phyloP scores from a whole-genome alignment of 345 rosid species.

The Turritis glabra region DNA sequence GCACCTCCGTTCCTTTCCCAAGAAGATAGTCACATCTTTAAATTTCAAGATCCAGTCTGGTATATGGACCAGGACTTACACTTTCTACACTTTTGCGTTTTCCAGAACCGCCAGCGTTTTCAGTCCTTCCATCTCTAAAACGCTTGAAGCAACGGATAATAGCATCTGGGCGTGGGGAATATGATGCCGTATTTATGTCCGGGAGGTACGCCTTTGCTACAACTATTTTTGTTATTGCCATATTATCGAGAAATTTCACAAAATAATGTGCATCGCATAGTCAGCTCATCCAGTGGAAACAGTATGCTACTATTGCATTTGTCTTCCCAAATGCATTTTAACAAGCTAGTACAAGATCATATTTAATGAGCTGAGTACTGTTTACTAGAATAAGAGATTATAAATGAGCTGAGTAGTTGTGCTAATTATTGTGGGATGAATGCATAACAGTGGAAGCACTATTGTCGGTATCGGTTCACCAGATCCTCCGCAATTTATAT shows the following conservation, averaged over 20 bases:
- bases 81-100: constrained; percentile 12
- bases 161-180: constrained; percentile 84
- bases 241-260: not conserved
- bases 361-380: not conserved
- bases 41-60: not conserved
- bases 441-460: constrained; percentile 80
- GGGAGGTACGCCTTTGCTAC: constrained; percentile 65
- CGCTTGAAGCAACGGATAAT: constrained; percentile 73
- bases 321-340: not conserved
- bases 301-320: not conserved
- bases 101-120: constrained; percentile 92
- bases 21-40: constrained; percentile 10
- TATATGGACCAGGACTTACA: constrained; percentile 4
- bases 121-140: constrained; percentile 87
- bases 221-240: not conserved
- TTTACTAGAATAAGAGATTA: constrained; percentile 5
- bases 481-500: constrained; percentile 86
- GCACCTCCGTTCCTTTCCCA: not conserved
- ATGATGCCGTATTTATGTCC: constrained; percentile 93
- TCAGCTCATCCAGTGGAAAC: constrained; percentile 1
- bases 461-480: constrained; percentile 93
- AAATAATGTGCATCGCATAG: not conserved
- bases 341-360: not conserved
- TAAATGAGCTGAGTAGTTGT: not conserved
- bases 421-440: not conserved